Base-by-base conservation (phyloP, 495 filamentous ascomycete species). In the Neurospora sp. region DNA sequence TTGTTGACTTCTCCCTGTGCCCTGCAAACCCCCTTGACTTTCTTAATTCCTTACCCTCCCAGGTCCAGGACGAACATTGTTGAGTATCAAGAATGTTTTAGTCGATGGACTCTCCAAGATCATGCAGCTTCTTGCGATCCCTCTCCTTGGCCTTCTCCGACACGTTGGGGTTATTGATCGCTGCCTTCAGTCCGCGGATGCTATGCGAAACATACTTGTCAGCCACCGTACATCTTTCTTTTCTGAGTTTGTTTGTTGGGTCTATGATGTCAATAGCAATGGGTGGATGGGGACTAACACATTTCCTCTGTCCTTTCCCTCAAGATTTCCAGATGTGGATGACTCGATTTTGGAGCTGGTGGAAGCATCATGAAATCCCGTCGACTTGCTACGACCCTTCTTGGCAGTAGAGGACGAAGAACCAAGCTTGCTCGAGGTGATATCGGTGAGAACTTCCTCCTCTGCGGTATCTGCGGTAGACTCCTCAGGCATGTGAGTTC, bases 121-220 rank as follows among this genome's bases (percentile, higher is more conserved):
- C 77, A 4, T 70, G 62, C 69, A 81, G 45, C 71, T 77, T 80
- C 76, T 80, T 72, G 15, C 78, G 74, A 39, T 81, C 78, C 48
- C 71, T 71, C n/a, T 80, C 76, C 72, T 81, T 80, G 6, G 79
- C 79, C 54, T 77, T 74, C 40, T 77, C 74, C 48, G 76, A 77
- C 2, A 77, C 76, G 39, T 77, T 38, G 4, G 76, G 76, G 72
- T 77, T 77, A 13, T 75, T 73, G 42, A 77, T 28, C n/a, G 76
- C 76, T 11, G 76, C 72, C 69, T 74, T 77, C 28, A 77, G 69
- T 36, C 76, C 76, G 3, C 76, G 76, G 17, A 77, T 76, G 3
- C 76, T 76, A 6, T 69, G n/a, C 48, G 38, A 54, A 8, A 34
- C 13, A 19, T 13, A 19, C 15, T 31, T 34, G 24, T 62, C 24